Conservation (phyloP, 2,329 filamentous ascomycete genomes). For the Dactylonectria macrodidyma region DNA sequence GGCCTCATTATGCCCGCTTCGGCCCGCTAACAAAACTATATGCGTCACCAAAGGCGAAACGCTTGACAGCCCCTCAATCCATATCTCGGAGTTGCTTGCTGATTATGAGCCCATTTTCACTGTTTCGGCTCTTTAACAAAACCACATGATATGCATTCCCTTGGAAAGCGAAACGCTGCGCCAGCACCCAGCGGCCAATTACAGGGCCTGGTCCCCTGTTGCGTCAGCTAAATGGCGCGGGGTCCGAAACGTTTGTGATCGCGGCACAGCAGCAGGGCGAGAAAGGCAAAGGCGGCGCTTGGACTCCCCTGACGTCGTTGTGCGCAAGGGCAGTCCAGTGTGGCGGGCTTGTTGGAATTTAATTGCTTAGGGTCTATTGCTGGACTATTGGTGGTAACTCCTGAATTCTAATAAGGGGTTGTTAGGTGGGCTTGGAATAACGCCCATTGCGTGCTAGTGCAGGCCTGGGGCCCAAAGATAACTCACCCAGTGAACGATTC, state of each 20-base stretch:
- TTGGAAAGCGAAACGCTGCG: neutral
- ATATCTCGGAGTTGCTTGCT: neutral
- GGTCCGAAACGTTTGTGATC: neutral
- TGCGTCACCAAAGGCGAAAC: no score
- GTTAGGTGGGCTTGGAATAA: no score
- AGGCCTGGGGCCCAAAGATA: slow-evolving; percentile 3
- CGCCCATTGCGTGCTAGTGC: neutral
- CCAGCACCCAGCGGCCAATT: neutral
- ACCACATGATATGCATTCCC: neutral
- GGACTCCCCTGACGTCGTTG: neutral
- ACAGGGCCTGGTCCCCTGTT: neutral
- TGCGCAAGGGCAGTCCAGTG: neutral
- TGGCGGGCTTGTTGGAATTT: neutral
- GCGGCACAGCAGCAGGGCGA: neutral
- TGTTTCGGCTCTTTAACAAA: neutral
- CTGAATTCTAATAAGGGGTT: no score
- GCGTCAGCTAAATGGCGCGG: neutral
- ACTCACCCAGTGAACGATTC: neutral
- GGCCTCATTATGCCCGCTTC: no score
- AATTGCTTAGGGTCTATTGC: no score
- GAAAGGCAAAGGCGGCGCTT: neutral
- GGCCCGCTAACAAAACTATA: no score
- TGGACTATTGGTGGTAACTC: no score
- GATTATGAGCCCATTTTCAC: neutral
- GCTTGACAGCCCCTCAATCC: no score